A percentile compares a stretch with the other conserved stretches of the same genome.
Evolutionary conservation across 371 early-diverging fungal genomes (phyloP).

Genomic region (Rhizopus microsporus): DNA sequence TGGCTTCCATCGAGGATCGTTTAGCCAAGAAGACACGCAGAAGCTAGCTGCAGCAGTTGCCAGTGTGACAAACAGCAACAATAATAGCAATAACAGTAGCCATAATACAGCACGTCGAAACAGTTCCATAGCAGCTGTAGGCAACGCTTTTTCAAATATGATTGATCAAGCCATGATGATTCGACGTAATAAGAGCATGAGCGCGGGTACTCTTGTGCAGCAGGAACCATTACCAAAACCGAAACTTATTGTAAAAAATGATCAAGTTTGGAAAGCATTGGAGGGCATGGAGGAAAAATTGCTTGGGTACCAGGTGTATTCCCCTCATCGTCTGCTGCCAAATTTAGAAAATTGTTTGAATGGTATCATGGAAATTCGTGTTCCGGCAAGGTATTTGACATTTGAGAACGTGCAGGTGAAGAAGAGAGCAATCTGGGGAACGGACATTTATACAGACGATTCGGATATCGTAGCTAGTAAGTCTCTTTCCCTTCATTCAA

Average conservation of each 20-base stretch:
- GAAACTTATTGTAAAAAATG: conserved; percentile 53
- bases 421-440: conserved; percentile 79
- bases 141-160: conserved; percentile 17
- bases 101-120: conserved; percentile 9
- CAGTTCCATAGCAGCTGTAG: conserved; percentile 18
- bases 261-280: conserved; percentile 42
- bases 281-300: conserved; percentile 43
- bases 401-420: conserved; percentile 59
- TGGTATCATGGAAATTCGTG: conserved; percentile 56
- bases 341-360: conserved; percentile 52
- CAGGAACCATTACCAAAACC: conserved; percentile 23
- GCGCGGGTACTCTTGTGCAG: background rate
- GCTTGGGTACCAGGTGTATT: conserved; percentile 54
- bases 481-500: conserved; percentile 1
- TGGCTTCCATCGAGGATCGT: conserved; percentile 22
- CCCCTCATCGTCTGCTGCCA: conserved; percentile 52
- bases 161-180: conserved; percentile 16
- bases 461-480: conserved; percentile 84
- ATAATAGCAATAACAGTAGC: background rate
- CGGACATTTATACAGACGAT: conserved; percentile 87
- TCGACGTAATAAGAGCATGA: conserved; percentile 1
- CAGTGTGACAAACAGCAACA: conserved; percentile 10
- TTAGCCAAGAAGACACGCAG: conserved; percentile 31
- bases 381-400: conserved; percentile 56
- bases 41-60: conserved; percentile 27